These are phyloP conservation scores for Neofusicoccum umdonicola DNA, from an alignment of 2,329 filamentous ascomycete species.

Conservation along the genomic window DNA sequence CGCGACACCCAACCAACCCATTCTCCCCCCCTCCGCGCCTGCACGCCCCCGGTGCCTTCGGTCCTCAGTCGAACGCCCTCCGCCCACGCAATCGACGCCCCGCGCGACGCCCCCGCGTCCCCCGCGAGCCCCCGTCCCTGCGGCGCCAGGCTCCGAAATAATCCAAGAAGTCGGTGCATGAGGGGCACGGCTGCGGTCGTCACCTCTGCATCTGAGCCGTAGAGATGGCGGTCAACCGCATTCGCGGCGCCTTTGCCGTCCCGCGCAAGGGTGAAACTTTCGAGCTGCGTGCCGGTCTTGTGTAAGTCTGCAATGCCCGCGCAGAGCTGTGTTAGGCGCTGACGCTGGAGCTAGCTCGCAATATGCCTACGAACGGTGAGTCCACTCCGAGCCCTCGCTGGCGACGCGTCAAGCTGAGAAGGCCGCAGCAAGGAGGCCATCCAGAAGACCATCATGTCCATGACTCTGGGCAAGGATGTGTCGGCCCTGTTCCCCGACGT, in stretches of 20 bases:
- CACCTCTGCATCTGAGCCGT: slow-evolving; percentile 28
- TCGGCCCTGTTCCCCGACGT: slow-evolving; percentile 96
- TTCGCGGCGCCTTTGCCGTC: slow-evolving; percentile 87
- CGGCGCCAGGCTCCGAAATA: slow-evolving; percentile 17
- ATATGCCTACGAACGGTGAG: slow-evolving; percentile 89
- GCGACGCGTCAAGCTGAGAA: slow-evolving; percentile 32
- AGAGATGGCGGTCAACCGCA: slow-evolving; percentile 90
- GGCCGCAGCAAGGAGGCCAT: slow-evolving; percentile 82
- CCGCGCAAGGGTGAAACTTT: slow-evolving; percentile 98
- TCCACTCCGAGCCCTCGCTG: slow-evolving; percentile 9
- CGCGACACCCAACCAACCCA: background rate
- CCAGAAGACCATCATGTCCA: slow-evolving; percentile 99
- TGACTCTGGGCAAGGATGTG: slow-evolving; percentile 98
- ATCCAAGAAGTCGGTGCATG: slow-evolving; percentile 24
- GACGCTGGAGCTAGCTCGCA: slow-evolving; percentile 66
- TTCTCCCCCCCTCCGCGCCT: background rate
- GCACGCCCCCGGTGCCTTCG: background rate
- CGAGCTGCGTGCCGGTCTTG: slow-evolving; percentile 89
- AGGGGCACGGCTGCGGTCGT: slow-evolving; percentile 34
- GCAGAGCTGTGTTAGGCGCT: slow-evolving; percentile 20
- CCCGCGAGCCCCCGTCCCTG: slow-evolving; percentile 18
- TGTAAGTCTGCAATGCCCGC: slow-evolving; percentile 42
- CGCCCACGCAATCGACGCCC: background rate
- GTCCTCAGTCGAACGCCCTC: background rate
- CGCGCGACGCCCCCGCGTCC: slow-evolving; percentile 3